These are phyloP conservation scores for Pythium apleroticum DNA, from an alignment of 352 stramenopile species.

Conservation along the genomic window DNA sequence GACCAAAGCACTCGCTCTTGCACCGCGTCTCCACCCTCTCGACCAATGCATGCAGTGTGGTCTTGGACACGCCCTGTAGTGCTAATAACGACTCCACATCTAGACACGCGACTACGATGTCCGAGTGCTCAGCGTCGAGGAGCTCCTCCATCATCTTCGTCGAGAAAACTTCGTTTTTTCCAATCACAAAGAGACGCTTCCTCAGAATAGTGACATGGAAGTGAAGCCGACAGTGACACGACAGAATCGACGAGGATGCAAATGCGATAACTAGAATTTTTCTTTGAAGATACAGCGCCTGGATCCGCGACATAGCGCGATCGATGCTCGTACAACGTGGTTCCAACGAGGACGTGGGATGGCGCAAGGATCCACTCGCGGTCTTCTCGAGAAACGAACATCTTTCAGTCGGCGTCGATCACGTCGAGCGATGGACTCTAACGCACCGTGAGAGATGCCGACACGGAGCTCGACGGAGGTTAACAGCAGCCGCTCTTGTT, in stretches of 20 bases:
- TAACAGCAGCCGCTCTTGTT: slow-evolving; percentile 81
- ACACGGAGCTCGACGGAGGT: slow-evolving; percentile 16
- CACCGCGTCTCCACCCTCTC: slow-evolving; percentile 38
- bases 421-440: slow-evolving; percentile 15
- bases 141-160: slow-evolving; percentile 6
- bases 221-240: neutral
- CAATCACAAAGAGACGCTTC: neutral
- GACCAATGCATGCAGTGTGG: neutral
- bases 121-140: slow-evolving; percentile 34
- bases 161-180: neutral
- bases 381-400: neutral
- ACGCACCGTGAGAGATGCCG: neutral
- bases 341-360: neutral
- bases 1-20: slow-evolving; percentile 65
- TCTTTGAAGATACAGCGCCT: neutral
- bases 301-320: too few species aligned
- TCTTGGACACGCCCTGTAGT: slow-evolving; percentile 35
- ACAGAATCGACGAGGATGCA: neutral
- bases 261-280: neutral
- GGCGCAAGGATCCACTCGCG: neutral
- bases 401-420: slow-evolving; percentile 8
- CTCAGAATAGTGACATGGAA: slow-evolving; percentile 4
- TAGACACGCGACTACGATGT: slow-evolving; percentile 32
- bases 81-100: slow-evolving; percentile 42
- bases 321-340: too few species aligned